Evolutionary conservation across 2,329 filamentous ascomycete species (phyloP).

Genomic region (Xylaria sp.): DNA sequence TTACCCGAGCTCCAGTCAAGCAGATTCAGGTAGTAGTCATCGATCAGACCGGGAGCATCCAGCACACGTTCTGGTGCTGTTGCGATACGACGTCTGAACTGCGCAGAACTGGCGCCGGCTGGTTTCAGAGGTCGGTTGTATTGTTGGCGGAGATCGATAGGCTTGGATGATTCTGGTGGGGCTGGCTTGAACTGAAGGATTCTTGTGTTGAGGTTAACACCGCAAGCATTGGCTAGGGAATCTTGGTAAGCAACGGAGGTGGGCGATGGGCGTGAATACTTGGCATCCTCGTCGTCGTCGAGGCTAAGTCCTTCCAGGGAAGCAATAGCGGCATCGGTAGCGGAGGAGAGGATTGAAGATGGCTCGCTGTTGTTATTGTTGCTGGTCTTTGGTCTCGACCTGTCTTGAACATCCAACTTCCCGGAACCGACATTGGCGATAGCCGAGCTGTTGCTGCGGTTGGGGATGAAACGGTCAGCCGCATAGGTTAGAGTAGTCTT

Average conservation of each 20-base stretch:
- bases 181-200: conserved; percentile 99
- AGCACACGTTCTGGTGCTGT: conserved; percentile 96
- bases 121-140: conserved; percentile 97
- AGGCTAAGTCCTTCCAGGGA: conserved; percentile 84
- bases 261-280: conserved; percentile 81
- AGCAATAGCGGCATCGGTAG: conserved; percentile 81
- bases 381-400: conserved; percentile 77
- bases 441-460: conserved; percentile 88
- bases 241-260: conserved; percentile 93
- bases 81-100: conserved; percentile 90
- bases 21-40: conserved; percentile 99
- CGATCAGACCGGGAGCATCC: conserved; percentile 93
- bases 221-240: conserved; percentile 88
- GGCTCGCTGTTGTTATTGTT: conserved; percentile 73
- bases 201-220: conserved; percentile 90
- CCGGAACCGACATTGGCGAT: conserved; percentile 82
- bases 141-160: conserved; percentile 95
- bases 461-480: conserved; percentile 95
- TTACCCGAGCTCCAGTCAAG: conserved; percentile 98
- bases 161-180: conserved; percentile 97
- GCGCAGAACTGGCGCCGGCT: conserved; percentile 76
- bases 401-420: conserved; percentile 80
- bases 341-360: conserved; percentile 79
- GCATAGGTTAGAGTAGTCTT: conserved; percentile 85
- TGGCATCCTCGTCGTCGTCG: conserved; percentile 74